These are phyloP conservation scores for Suhomyces xylopsoci DNA, from an alignment of 805 yeast species.

Conservation along the genomic window DNA sequence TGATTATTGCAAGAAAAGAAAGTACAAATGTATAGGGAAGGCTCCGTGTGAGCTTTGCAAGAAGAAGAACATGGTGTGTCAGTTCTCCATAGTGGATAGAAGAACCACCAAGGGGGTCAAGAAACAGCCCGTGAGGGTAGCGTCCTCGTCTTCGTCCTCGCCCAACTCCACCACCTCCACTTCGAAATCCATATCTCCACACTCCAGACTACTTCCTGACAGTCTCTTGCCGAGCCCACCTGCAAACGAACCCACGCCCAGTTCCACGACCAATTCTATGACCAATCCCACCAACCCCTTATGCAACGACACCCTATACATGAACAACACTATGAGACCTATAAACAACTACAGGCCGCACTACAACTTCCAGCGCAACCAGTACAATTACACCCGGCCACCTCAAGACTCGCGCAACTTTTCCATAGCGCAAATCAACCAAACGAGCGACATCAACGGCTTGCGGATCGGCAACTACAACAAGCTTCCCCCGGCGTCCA, in stretches of 20 bases:
- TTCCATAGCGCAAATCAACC: slow-evolving; percentile 3
- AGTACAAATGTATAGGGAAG: slow-evolving; percentile 24
- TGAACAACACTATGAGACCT: background rate
- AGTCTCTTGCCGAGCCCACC: background rate
- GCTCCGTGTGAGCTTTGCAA: slow-evolving; percentile 38
- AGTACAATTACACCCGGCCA: background rate
- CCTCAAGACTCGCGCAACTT: background rate
- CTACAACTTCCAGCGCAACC: background rate
- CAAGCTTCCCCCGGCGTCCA: slow-evolving; percentile 6
- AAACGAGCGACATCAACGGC: background rate
- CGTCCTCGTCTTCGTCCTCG: background rate
- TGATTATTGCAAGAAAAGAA: slow-evolving; percentile 44
- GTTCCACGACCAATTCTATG: too few relatives aligned
- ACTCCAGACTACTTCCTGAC: background rate
- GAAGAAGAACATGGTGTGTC: slow-evolving; percentile 26
- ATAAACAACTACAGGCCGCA: background rate
- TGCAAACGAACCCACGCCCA: too few relatives aligned
- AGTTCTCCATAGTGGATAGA: slow-evolving; percentile 22
- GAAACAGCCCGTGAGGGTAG: background rate
- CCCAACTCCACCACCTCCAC: slow-evolving; percentile 1
- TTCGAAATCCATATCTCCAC: background rate
- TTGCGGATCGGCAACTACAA: background rate
- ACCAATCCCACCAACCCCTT: background rate
- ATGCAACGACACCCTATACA: background rate
- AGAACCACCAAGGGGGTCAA: slow-evolving; percentile 15